phyloP scores from a whole-genome alignment of 176 grass and related monocot genomes.

The Triticum monococcum region DNA sequence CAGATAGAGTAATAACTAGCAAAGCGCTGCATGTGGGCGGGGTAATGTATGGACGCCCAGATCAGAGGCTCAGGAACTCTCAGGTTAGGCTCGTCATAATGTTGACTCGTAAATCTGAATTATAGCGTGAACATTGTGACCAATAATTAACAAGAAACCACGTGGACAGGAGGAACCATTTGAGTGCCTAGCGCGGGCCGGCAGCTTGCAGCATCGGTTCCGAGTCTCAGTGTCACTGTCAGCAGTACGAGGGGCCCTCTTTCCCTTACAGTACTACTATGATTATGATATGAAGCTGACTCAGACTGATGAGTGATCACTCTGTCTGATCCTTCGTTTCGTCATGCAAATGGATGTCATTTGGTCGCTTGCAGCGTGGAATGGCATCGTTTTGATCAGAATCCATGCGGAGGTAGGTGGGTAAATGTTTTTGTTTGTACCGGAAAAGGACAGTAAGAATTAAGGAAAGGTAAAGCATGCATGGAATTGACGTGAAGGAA shows the following conservation, averaged over 20 bases:
- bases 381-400: neutral
- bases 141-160: constrained; percentile 1
- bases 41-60: neutral
- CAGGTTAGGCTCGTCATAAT: neutral
- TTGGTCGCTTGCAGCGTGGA: neutral
- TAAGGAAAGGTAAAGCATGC: neutral
- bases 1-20: neutral
- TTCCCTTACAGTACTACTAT: neutral
- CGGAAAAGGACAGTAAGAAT: neutral
- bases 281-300: neutral
- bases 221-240: neutral
- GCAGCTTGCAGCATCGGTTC: neutral
- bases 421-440: constrained; percentile 20
- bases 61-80: neutral
- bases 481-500: constrained; percentile 18
- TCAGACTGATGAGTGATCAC: neutral
- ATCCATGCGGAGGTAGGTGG: neutral
- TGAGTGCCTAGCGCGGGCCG: neutral
- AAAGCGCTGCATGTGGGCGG: neutral
- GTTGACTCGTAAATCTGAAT: neutral
- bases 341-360: neutral
- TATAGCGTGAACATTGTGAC: neutral
- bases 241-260: neutral
- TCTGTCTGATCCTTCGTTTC: neutral
- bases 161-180: constrained; percentile 15